phyloP scores from a whole-genome alignment of 192 early-diverging fungal species.

The Dispira simplex region DNA sequence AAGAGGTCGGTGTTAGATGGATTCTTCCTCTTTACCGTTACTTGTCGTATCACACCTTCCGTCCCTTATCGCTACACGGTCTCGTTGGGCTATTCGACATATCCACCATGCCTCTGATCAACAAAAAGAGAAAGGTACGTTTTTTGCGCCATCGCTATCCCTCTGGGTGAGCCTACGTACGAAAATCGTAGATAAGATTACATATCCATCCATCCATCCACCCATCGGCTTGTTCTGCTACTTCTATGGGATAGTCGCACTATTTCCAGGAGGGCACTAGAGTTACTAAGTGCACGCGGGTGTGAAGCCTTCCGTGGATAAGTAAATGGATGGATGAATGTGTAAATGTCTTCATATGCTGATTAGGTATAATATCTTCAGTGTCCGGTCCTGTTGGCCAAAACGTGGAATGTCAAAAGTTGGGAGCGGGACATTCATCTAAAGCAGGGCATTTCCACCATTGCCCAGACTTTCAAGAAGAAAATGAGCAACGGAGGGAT shows the following conservation, averaged over 20 bases:
- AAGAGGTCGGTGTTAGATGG: too few species aligned
- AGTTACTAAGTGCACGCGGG: not conserved
- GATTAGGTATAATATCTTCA: not conserved
- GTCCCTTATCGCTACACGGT: too few species aligned
- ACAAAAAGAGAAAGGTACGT: constrained; percentile 11
- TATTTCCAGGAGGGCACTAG: too few species aligned
- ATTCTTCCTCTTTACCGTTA: too few species aligned
- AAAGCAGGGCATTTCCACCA: not conserved
- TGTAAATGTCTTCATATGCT: not conserved
- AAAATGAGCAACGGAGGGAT: too few species aligned
- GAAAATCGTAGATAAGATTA: not conserved
- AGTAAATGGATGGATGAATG: not conserved
- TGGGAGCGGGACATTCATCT: not conserved
- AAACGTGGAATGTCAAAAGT: not conserved
- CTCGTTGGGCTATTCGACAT: too few species aligned
- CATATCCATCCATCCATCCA: constrained; percentile 9
- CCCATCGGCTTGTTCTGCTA: not conserved
- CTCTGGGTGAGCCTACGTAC: not conserved
- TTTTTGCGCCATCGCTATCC: not conserved
- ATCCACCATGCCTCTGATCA: constrained; percentile 5
- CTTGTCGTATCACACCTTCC: too few species aligned
- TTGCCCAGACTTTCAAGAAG: too few species aligned
- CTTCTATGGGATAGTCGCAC: not conserved
- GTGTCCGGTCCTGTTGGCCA: not conserved
- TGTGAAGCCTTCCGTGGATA: not conserved